These are phyloP conservation scores for Neurospora tetrasperma DNA, from an alignment of 495 filamentous ascomycete genomes.

Conservation along the genomic window DNA sequence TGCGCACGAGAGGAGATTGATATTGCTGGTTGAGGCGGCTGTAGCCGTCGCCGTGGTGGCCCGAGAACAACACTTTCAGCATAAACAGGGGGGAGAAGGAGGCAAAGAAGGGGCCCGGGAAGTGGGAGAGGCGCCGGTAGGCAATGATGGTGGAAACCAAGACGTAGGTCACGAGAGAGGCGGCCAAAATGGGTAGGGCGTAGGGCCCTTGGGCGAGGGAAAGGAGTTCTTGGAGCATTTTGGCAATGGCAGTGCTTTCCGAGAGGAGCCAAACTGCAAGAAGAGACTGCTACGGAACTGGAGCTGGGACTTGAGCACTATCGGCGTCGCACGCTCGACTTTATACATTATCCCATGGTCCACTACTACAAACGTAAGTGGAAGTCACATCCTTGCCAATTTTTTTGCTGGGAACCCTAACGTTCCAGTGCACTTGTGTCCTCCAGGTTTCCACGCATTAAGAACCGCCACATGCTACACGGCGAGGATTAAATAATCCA, in stretches of 20 bases:
- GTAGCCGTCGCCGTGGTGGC: neutral
- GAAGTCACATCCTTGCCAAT: neutral
- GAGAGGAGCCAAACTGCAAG: neutral
- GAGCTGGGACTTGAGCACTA: neutral
- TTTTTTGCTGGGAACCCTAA: neutral
- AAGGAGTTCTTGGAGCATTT: neutral
- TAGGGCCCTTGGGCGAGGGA: neutral
- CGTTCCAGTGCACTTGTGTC: neutral
- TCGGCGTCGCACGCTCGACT: neutral
- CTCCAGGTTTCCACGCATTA: neutral
- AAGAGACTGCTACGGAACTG: neutral
- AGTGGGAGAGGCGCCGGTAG: slow-evolving; percentile 17
- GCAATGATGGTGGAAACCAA: slow-evolving; percentile 4
- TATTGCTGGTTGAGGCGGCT: neutral
- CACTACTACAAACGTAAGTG: neutral
- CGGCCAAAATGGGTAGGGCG: neutral
- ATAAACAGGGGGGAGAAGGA: slow-evolving; percentile 17
- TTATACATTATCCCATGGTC: neutral
- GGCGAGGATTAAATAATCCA: too few species aligned
- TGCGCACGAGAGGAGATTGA: slow-evolving; percentile 19
- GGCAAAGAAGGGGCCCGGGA: slow-evolving; percentile 16
- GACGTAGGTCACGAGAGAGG: neutral
- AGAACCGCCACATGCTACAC: neutral
- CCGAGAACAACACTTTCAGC: neutral
- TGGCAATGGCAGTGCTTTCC: neutral